Evolutionary conservation across 306 rosid species (phyloP).

Genomic region (Quercus bicolor): DNA sequence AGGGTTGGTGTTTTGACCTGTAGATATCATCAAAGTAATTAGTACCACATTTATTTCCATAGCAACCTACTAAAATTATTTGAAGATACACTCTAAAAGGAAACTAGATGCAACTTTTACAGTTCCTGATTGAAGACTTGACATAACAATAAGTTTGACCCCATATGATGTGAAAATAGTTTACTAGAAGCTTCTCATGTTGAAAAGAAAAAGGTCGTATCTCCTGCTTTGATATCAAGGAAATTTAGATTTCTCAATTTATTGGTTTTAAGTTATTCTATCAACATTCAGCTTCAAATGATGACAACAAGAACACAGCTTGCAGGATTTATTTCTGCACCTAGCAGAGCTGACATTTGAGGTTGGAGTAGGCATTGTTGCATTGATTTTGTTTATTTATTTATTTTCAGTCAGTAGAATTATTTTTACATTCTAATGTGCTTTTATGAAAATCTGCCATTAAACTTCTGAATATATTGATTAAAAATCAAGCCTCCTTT

Average conservation of each 20-base stretch:
- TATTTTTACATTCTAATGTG: not conserved
- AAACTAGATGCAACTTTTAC: not conserved
- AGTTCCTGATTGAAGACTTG: not conserved
- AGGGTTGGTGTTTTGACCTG: slow-evolving; percentile 83
- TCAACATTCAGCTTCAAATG: not conserved
- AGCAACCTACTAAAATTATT: not conserved
- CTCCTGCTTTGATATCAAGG: not conserved
- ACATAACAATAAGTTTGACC: not conserved
- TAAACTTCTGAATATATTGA: not conserved
- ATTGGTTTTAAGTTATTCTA: not conserved
- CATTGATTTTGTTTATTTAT: not conserved
- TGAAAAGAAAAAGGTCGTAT: not conserved
- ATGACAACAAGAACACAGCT: not conserved
- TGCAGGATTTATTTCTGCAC: not conserved
- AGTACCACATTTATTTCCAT: slow-evolving; percentile 9
- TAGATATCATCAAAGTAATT: slow-evolving; percentile 17
- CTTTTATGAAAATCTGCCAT: not conserved
- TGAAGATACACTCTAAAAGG: not conserved
- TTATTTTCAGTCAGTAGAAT: slow-evolving; percentile 2
- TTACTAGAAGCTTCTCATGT: not conserved
- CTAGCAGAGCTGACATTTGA: not conserved
- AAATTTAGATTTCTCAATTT: not conserved
- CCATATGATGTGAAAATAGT: not conserved
- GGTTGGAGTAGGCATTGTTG: not conserved
- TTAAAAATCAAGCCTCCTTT: slow-evolving; percentile 14